Conservation (phyloP, 371 early-diverging fungal species). For the Mycotypha africana region DNA sequence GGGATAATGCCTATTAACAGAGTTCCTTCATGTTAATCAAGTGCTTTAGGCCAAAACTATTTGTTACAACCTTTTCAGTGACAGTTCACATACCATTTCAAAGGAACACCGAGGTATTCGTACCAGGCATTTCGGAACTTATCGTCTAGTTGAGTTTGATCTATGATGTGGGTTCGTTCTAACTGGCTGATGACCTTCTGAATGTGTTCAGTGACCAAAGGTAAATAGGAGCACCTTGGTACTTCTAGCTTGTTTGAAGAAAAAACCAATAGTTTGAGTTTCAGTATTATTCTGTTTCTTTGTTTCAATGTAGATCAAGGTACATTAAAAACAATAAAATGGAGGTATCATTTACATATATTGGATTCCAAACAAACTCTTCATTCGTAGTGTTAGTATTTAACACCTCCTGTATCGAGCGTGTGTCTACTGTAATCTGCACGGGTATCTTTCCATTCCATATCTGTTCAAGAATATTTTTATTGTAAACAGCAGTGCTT, state of each 20-base stretch:
- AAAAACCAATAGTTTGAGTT: too few relatives aligned
- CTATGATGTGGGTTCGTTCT: conserved; percentile 36
- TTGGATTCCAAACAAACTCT: conserved; percentile 39
- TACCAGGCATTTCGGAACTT: conserved; percentile 52
- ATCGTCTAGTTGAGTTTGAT: too few relatives aligned
- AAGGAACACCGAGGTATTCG: conserved; percentile 52
- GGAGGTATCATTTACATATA: conserved; percentile 33
- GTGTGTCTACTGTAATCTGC: conserved; percentile 39
- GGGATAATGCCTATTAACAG: conserved; percentile 65
- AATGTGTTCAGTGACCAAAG: conserved; percentile 48
- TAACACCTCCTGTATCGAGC: conserved; percentile 30
- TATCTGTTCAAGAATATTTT: conserved; percentile 28
- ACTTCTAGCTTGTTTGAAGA: too few relatives aligned
- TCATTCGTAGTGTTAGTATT: conserved; percentile 16
- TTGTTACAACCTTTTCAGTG: neutral
- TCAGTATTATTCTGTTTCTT: neutral
- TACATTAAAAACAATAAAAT: neutral
- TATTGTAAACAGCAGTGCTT: conserved; percentile 14
- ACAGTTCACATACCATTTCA: conserved; percentile 59
- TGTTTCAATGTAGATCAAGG: neutral
- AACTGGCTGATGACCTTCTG: conserved; percentile 38
- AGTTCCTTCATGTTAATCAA: neutral
- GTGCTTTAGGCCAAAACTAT: neutral
- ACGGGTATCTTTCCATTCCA: conserved; percentile 59
- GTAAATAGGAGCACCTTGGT: conserved; percentile 60